Evolutionary conservation across 805 yeast species (phyloP).

Genomic region (Hanseniaspora mollemarum): DNA sequence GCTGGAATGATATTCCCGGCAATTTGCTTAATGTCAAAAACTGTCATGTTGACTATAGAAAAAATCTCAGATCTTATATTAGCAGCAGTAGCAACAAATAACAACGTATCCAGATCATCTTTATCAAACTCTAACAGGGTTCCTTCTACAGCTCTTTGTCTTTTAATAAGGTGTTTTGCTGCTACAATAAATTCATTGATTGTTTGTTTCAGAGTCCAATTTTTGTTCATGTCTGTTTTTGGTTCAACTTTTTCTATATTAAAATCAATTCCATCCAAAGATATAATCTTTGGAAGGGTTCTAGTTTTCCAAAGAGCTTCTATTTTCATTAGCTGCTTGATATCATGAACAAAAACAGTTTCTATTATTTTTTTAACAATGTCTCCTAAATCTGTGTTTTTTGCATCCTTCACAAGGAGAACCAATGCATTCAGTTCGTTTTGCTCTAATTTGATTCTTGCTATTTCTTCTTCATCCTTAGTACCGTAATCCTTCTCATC

Average conservation of each 20-base stretch:
- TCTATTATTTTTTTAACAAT: slow-evolving; percentile 33
- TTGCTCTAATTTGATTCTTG: slow-evolving; percentile 51
- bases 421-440: slow-evolving; percentile 50
- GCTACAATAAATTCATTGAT: slow-evolving; percentile 46
- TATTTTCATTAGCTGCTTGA: slow-evolving; percentile 56
- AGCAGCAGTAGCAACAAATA: slow-evolving; percentile 78
- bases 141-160: slow-evolving; percentile 27
- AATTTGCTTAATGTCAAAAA: slow-evolving; percentile 81
- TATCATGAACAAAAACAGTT: slow-evolving; percentile 63
- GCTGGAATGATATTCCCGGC: slow-evolving; percentile 99
- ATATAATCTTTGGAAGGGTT: slow-evolving; percentile 55
- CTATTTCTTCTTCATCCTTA: slow-evolving; percentile 53
- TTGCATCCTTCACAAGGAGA: slow-evolving; percentile 24
- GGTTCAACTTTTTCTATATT: slow-evolving; percentile 17
- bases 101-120: slow-evolving; percentile 84
- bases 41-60: slow-evolving; percentile 55
- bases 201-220: slow-evolving; percentile 57
- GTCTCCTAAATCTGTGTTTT: slow-evolving; percentile 24
- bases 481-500: slow-evolving; percentile 44
- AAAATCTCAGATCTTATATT: slow-evolving; percentile 65
- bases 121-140: slow-evolving; percentile 62
- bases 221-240: slow-evolving; percentile 28
- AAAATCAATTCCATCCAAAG: slow-evolving; percentile 20
- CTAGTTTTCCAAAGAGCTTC: slow-evolving; percentile 72
- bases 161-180: slow-evolving; percentile 38